A percentile compares a stretch with the other conserved stretches of the same genome.
Conservation (phyloP, 306 rosid species). For the Sindora glabra region DNA sequence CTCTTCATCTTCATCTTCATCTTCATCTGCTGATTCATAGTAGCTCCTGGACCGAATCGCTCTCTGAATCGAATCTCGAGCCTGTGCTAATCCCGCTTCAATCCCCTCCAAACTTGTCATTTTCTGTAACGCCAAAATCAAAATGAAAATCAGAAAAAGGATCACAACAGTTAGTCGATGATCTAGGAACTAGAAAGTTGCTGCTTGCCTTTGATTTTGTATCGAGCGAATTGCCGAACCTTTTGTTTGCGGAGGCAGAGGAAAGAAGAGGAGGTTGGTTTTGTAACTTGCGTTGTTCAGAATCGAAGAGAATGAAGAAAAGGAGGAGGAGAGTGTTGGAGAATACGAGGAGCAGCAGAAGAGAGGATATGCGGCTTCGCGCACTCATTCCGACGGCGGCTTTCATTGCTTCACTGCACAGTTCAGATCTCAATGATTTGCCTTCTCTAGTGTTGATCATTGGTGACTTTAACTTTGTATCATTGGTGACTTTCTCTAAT, state of each 20-base stretch:
- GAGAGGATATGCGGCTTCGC: not conserved
- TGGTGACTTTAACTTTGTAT: no score
- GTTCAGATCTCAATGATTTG: no score
- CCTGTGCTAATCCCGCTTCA: conserved; percentile 22
- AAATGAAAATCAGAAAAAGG: not conserved
- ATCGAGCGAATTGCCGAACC: no score
- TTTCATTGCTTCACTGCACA: conserved; percentile 2
- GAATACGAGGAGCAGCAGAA: not conserved
- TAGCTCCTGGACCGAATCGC: conserved; percentile 12
- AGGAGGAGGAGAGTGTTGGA: conserved; percentile 7
- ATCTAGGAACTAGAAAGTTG: no score
- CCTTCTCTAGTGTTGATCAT: no score
- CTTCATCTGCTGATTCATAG: not conserved
- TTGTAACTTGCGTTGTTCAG: no score
- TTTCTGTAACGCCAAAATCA: conserved; percentile 8
- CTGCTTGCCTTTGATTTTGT: no score
- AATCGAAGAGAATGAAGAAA: conserved; percentile 13
- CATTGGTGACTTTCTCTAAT: no score
- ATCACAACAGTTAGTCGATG: no score
- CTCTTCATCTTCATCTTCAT: not conserved
- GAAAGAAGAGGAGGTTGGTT: not conserved
- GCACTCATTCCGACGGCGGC: no score
- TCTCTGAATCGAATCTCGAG: conserved; percentile 23
- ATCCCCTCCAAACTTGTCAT: conserved; percentile 15
- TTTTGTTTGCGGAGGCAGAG: not conserved